Percentiles rank a stretch among this genome's conserved stretches.
Evolutionary conservation across 2,329 filamentous ascomycete genomes (phyloP).

Genomic region (Hypomyces rosellus): DNA sequence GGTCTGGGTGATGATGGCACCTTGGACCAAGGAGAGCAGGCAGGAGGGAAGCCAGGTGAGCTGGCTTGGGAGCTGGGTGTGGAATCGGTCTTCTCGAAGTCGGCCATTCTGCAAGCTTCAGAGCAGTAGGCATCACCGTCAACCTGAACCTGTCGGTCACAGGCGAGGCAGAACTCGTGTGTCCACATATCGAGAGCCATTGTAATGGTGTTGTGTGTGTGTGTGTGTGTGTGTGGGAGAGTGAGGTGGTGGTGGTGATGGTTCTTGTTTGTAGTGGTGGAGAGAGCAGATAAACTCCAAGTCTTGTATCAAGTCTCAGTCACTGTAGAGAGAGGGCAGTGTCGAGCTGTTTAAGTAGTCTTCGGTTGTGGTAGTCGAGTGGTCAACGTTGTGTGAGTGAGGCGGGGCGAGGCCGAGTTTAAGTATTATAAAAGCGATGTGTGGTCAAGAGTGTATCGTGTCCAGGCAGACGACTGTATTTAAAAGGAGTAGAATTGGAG

Average conservation of each 20-base stretch:
- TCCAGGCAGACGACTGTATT: too few species aligned
- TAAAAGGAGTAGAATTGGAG: slow-evolving; percentile 10
- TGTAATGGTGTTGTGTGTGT: slow-evolving; percentile 16
- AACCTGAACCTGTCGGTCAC: slow-evolving; percentile 72
- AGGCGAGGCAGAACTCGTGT: slow-evolving; percentile 88
- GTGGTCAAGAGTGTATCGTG: background rate
- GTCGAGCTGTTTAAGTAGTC: too few species aligned
- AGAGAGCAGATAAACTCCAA: slow-evolving; percentile 11
- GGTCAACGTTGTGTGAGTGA: too few species aligned
- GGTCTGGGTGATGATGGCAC: slow-evolving; percentile 10
- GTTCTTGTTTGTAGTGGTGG: slow-evolving; percentile 1
- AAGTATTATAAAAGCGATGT: background rate
- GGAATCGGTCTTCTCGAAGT: slow-evolving; percentile 66
- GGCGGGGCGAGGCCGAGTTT: background rate
- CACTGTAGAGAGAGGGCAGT: slow-evolving; percentile 1
- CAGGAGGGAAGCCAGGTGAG: slow-evolving; percentile 47
- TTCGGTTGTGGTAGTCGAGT: too few species aligned
- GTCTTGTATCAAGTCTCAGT: background rate
- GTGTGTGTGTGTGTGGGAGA: slow-evolving; percentile 12
- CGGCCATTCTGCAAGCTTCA: slow-evolving; percentile 80
- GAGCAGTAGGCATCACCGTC: slow-evolving; percentile 82
- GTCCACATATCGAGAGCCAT: slow-evolving; percentile 66
- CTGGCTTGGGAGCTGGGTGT: slow-evolving; percentile 51
- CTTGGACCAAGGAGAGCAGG: slow-evolving; percentile 44
- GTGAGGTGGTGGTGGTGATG: slow-evolving; percentile 12